Evolutionary conservation across 306 rosid species (phyloP).

Genomic region (Cicer chorassanicum): DNA sequence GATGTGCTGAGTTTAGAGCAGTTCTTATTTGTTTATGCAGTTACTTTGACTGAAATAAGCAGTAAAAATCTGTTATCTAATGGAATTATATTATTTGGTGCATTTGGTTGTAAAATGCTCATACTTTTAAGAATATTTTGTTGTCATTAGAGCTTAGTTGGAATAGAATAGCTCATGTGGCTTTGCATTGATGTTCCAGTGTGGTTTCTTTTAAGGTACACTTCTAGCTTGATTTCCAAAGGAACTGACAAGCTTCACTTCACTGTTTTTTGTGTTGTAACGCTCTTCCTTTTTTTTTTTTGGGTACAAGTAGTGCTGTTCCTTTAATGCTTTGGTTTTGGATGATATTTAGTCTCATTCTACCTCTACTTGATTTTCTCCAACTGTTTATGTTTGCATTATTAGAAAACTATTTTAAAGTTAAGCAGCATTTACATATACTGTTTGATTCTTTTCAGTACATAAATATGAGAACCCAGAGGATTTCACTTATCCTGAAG

Average conservation of each 20-base stretch:
- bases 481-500: slow-evolving; percentile 80
- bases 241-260: slow-evolving; percentile 36
- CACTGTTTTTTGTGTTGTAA: slow-evolving; percentile 11
- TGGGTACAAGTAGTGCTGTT: background rate
- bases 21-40: slow-evolving; percentile 8
- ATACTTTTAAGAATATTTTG: background rate
- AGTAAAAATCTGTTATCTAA: slow-evolving; percentile 6
- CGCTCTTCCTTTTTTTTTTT: background rate
- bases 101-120: slow-evolving; percentile 19
- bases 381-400: background rate
- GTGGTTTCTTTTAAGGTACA: slow-evolving; percentile 27
- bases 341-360: slow-evolving; percentile 26
- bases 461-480: slow-evolving; percentile 79
- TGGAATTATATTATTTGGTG: background rate
- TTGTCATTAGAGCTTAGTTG: slow-evolving; percentile 6
- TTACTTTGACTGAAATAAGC: slow-evolving; percentile 28
- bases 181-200: slow-evolving; percentile 31
- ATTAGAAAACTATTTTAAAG: slow-evolving; percentile 1
- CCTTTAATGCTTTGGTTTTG: slow-evolving; percentile 35
- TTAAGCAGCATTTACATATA: slow-evolving; percentile 27
- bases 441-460: slow-evolving; percentile 63
- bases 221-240: slow-evolving; percentile 34
- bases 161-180: slow-evolving; percentile 8
- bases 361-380: background rate
- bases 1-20: slow-evolving; percentile 15